Conservation (phyloP, 2,329 filamentous ascomycete species). For the Aspergillus sp. region DNA sequence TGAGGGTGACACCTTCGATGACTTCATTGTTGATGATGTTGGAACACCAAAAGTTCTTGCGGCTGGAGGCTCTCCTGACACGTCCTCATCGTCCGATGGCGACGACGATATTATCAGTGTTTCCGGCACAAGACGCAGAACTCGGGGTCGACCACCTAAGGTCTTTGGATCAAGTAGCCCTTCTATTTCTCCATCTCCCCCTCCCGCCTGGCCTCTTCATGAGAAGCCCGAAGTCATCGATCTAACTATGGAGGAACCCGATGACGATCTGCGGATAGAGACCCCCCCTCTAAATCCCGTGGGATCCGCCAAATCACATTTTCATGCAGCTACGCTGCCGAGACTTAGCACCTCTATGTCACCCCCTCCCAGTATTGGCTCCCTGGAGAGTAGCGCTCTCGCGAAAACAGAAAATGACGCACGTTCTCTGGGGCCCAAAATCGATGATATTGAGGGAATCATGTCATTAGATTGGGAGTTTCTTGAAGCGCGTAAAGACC, state of each 20-base stretch:
- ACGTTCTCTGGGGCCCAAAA: slow-evolving; percentile 12
- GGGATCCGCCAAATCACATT: slow-evolving; percentile 6
- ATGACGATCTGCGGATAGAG: slow-evolving; percentile 27
- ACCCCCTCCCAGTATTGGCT: slow-evolving; percentile 14
- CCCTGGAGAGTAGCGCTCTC: not conserved
- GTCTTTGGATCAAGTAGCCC: slow-evolving; percentile 13
- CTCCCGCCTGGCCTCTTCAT: not conserved
- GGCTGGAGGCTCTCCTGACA: not conserved
- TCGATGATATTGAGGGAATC: slow-evolving; percentile 29
- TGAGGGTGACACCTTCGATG: slow-evolving; percentile 19
- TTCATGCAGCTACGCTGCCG: not conserved
- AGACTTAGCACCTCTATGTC: slow-evolving; percentile 19
- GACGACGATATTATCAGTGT: slow-evolving; percentile 26
- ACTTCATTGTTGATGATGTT: slow-evolving; percentile 34
- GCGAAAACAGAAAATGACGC: not conserved
- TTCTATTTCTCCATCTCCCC: slow-evolving; percentile 11
- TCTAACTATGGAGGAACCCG: slow-evolving; percentile 30
- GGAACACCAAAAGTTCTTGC: slow-evolving; percentile 1
- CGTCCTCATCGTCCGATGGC: slow-evolving; percentile 18
- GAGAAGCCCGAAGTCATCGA: slow-evolving; percentile 28
- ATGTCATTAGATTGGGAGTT: slow-evolving; percentile 32
- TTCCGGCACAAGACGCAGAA: slow-evolving; percentile 18
- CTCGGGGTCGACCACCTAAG: slow-evolving; percentile 5
- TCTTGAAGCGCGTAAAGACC: slow-evolving; percentile 40
- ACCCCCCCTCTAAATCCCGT: slow-evolving; percentile 39